Base-by-base conservation (phyloP, 257 asterid genomes). In the Catharanthus roseus region DNA sequence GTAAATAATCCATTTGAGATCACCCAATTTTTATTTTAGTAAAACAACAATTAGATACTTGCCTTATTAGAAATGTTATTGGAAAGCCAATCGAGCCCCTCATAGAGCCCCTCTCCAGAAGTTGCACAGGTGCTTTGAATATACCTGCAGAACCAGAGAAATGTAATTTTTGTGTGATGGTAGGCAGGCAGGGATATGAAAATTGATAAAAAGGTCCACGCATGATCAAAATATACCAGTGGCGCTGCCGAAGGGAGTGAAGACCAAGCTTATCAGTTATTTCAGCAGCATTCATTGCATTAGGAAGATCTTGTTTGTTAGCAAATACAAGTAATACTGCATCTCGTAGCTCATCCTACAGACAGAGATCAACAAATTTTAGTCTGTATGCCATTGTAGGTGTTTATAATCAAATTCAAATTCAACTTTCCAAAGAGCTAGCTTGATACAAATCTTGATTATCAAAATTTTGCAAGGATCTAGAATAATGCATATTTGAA, bases 211-310 rank as follows among this genome's bases (percentile, higher is more conserved):
- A 53, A 53, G 28, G 13, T n/a, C 9, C 13, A 6, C n/a, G n/a
- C n/a, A n/a, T 1, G 28, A 11, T n/a, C 24, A 70, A 77, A 65
- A 38, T 28, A 28, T 82, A 90, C 97, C 97, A 90, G 86, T 90
- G 93, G 53, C 95, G 95, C 88, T 90, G 97, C 84, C 93, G 78
- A 80, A 90, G 95, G 64, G 97, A 88, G 81, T 88, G 93, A 79
- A 90, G 87, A 57, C 96, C 96, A 77, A 90, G 97, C 85, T 88
- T 87, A 76, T 90, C 96, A 60, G 96, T 90, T 49, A 90, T 90
- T 84, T 90, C 95, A 74, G 97, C 95, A 82, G 95, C 95, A 68
- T 86, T 88, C 97, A 88, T 90, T 70, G 97, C 97, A 81, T 90
- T 90, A 12, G 97, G 97, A 64, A 90, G 97, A 90, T 90, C 96